Conservation (phyloP, 1,284 basidiomycete species). For the Sutorius eximius region DNA sequence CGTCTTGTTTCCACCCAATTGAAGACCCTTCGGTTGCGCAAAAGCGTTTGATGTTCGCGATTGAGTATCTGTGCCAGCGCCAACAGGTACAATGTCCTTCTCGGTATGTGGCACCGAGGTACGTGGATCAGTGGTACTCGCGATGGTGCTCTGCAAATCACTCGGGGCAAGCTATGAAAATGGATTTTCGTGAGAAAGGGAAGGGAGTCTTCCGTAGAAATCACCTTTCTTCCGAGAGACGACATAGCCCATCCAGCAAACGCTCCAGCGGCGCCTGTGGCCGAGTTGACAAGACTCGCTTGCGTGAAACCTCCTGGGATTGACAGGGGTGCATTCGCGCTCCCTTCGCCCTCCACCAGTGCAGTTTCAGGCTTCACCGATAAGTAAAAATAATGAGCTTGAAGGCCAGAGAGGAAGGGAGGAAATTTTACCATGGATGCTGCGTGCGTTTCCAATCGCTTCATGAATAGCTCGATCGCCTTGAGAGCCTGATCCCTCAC, state of each 20-base stretch:
- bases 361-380: conserved; percentile 67
- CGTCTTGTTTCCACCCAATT: conserved; percentile 61
- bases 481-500: conserved; percentile 95
- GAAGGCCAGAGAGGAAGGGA: not conserved
- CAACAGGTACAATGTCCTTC: conserved; percentile 7
- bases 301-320: conserved; percentile 41
- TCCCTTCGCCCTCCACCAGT: conserved; percentile 40
- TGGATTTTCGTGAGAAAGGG: not conserved
- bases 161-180: conserved; percentile 57
- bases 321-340: conserved; percentile 30
- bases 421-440: conserved; percentile 66
- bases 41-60: conserved; percentile 13
- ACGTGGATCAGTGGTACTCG: conserved; percentile 39
- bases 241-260: conserved; percentile 95
- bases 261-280: conserved; percentile 86
- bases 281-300: conserved; percentile 74
- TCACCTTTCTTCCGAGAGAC: conserved; percentile 76
- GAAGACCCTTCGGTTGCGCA: conserved; percentile 57
- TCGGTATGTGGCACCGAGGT: conserved; percentile 37
- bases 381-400: not conserved
- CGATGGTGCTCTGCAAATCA: conserved; percentile 71
- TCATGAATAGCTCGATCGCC: conserved; percentile 83
- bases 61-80: conserved; percentile 12
- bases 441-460: conserved; percentile 78
- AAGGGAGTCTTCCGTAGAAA: not conserved